Base-by-base conservation (phyloP, 345 rosid genomes). In the Heritiera littoralis region DNA sequence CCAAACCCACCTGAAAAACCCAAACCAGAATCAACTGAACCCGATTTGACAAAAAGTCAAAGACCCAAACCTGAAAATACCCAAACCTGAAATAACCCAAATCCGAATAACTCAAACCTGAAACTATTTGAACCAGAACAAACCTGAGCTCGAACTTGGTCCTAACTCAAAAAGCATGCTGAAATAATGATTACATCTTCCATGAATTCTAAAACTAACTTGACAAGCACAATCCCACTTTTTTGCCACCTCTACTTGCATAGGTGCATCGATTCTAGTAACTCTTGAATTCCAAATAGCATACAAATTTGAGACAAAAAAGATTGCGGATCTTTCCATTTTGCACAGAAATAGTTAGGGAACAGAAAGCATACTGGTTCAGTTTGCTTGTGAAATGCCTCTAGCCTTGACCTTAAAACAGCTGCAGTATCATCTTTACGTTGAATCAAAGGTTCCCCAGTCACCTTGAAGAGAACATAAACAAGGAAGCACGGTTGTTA, bases 351-450 rank as follows among this genome's bases (percentile, higher is more conserved):
- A 65, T 14, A 71, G n/a, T 49, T 61, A 17, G 46, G 78, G 32
- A 68, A 68, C 28, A 69, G 40, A 74, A 52, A 65, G 70, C 79
- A 74, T 88, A 95, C 97, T 3, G 97, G 97, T 82, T 92, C 90
- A 12, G 98, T 95, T 85, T 93, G 97, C 88, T 80, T 88, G 89
- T 95, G 97, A 81, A 93, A 95, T 69, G 94, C 90, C 78, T 91
- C 94, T 66, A 95, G 94, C 85, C 98, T 90, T 49, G 96, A 92
- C 82, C 80, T 93, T n/a, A 95, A 93, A 74, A 95, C 96, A 77
- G 92, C 94, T 0, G 90, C 94, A 61, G 92, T 92, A 80, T 95
- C 99, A 74, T 95, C 99, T 85, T 92, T 92, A 51, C 97, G 96
- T 78, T 93, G 98, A 81, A 95, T 91, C 88, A 92, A 83, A 59